Percentiles rank a stretch among this genome's conserved stretches.
Evolutionary conservation across 2,329 filamentous ascomycete species (phyloP).

Genomic region (Sporothrix luriei): DNA sequence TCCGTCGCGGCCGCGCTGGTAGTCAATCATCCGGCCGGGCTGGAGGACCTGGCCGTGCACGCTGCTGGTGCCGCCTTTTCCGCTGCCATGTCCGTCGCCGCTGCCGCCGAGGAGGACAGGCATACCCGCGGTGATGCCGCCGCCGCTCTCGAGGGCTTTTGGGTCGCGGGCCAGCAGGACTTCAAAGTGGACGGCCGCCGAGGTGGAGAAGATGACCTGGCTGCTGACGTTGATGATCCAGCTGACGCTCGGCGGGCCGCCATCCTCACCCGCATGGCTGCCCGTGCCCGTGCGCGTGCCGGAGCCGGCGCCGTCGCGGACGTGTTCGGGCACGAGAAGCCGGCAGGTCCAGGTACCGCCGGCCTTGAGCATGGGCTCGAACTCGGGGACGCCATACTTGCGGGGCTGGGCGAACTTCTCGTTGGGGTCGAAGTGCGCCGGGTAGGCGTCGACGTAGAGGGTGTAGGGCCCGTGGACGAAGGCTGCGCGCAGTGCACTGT

Average conservation of each 20-base stretch:
- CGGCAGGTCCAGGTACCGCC: slow-evolving; percentile 83
- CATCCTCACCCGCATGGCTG: slow-evolving; percentile 35
- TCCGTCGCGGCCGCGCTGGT: slow-evolving; percentile 66
- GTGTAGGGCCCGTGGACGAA: slow-evolving; percentile 97
- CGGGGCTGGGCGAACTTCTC: slow-evolving; percentile 70
- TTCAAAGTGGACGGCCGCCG: slow-evolving; percentile 86
- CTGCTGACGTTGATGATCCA: slow-evolving; percentile 93
- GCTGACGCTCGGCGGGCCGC: slow-evolving; percentile 58
- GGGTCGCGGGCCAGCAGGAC: slow-evolving; percentile 82
- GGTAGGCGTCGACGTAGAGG: slow-evolving; percentile 83
- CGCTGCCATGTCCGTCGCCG: slow-evolving; percentile 13
- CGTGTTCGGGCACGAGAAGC: slow-evolving; percentile 76
- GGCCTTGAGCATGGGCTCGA: slow-evolving; percentile 94
- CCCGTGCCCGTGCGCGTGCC: slow-evolving; percentile 52
- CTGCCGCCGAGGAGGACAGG: slow-evolving; percentile 50
- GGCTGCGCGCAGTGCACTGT: slow-evolving; percentile 86
- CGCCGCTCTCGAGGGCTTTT: slow-evolving; percentile 72
- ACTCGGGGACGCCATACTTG: slow-evolving; percentile 78
- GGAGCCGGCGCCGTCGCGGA: slow-evolving; percentile 67
- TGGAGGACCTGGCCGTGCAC: slow-evolving; percentile 47
- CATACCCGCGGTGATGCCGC: slow-evolving; percentile 39
- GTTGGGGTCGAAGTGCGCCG: slow-evolving; percentile 80
- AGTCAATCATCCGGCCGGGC: slow-evolving; percentile 75
- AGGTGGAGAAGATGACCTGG: slow-evolving; percentile 90
- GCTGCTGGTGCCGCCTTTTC: not conserved